Evolutionary conservation across 2,329 filamentous ascomycete species (phyloP).

Genomic region (Westerdykella aurantiaca): DNA sequence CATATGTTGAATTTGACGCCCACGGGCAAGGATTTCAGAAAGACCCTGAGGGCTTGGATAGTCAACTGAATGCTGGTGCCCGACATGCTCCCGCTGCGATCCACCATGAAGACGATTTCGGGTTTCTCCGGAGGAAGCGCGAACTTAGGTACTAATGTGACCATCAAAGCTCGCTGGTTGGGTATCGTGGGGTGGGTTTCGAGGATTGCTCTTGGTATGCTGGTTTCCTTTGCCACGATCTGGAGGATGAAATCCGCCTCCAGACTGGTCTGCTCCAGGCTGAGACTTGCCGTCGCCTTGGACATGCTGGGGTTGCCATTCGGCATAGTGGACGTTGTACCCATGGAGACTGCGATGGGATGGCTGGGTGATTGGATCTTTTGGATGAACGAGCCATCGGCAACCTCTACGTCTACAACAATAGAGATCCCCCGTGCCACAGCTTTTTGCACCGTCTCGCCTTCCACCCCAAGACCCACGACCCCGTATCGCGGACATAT

Average conservation of each 20-base stretch:
- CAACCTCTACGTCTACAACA: conserved; percentile 56
- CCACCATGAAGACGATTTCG: conserved; percentile 68
- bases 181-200: conserved; percentile 59
- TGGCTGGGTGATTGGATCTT: conserved; percentile 63
- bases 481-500: conserved; percentile 63
- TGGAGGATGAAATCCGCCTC: conserved; percentile 63
- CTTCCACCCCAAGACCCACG: not conserved
- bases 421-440: conserved; percentile 46
- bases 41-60: conserved; percentile 53
- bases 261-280: conserved; percentile 49
- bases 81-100: conserved; percentile 64
- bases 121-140: conserved; percentile 50
- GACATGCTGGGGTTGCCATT: conserved; percentile 49
- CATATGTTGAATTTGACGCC: conserved; percentile 65
- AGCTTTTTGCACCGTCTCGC: conserved; percentile 1
- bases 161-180: conserved; percentile 62
- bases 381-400: conserved; percentile 52
- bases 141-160: conserved; percentile 65
- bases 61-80: conserved; percentile 49
- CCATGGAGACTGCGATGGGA: conserved; percentile 60
- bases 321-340: conserved; percentile 47
- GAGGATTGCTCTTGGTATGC: conserved; percentile 58
- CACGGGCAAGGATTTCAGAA: conserved; percentile 60
- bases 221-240: conserved; percentile 55
- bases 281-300: conserved; percentile 58